Evolutionary conservation across 2,329 filamentous ascomycete species (phyloP).

Genomic region (Neofusicoccum sp.): DNA sequence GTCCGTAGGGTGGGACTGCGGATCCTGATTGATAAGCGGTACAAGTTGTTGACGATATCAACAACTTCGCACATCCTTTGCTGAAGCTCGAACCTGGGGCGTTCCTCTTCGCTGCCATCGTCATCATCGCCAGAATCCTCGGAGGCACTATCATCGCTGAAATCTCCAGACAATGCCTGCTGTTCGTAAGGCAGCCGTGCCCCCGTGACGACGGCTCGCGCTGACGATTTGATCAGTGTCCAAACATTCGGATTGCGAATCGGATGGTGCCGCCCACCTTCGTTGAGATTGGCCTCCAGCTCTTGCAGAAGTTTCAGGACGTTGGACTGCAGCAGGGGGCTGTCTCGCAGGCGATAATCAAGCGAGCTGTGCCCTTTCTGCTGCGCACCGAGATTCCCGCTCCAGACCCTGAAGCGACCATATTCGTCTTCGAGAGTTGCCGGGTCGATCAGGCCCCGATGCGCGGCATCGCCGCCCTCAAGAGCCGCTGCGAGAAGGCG

Average conservation of each 20-base stretch:
- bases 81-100: conserved; percentile 30
- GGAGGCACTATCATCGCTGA: conserved; percentile 24
- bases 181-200: conserved; percentile 35
- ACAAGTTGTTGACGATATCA: conserved; percentile 38
- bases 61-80: conserved; percentile 37
- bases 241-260: not conserved
- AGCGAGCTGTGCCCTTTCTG: conserved; percentile 38
- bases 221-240: conserved; percentile 18
- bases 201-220: conserved; percentile 29
- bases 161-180: conserved; percentile 23
- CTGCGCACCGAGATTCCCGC: conserved; percentile 35
- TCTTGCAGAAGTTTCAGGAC: conserved; percentile 34
- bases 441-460: conserved; percentile 23
- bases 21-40: conserved; percentile 38
- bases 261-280: conserved; percentile 20
- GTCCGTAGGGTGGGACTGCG: conserved; percentile 34
- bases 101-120: conserved; percentile 24
- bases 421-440: conserved; percentile 36
- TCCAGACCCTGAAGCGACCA: conserved; percentile 38
- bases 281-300: conserved; percentile 31
- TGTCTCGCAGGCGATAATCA: conserved; percentile 38
- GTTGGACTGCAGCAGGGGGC: conserved; percentile 33
- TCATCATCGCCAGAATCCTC: conserved; percentile 30
- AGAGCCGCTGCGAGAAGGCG: conserved; percentile 27
- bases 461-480: conserved; percentile 19